These are phyloP conservation scores for Wallacemonas sp. DNA, from an alignment of 208 protist genomes.

Conservation along the genomic window DNA sequence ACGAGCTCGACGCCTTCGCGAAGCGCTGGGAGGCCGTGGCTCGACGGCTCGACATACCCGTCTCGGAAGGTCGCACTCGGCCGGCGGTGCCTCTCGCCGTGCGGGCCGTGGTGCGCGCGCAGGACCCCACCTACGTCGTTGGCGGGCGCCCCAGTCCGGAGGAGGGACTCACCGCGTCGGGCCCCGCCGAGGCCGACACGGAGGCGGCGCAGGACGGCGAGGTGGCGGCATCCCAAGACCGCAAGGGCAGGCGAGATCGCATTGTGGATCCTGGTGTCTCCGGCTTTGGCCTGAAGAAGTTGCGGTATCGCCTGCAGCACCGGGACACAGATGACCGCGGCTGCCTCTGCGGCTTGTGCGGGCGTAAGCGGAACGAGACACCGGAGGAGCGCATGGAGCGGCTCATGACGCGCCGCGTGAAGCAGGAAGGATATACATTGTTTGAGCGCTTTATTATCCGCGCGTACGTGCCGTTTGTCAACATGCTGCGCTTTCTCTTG, in stretches of 20 bases:
- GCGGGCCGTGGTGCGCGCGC: conserved; percentile 31
- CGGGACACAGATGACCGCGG: conserved; percentile 15
- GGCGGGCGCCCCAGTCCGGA: background rate
- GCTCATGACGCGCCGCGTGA: conserved; percentile 29
- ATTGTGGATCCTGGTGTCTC: conserved; percentile 21
- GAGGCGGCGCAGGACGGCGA: background rate
- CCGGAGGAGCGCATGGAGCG: conserved; percentile 34
- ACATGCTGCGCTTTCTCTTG: conserved; percentile 23
- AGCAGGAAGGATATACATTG: conserved; percentile 39
- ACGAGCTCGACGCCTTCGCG: conserved; percentile 21
- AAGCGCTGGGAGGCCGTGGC: conserved; percentile 23
- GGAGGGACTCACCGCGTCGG: background rate
- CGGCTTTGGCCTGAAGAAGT: conserved; percentile 30
- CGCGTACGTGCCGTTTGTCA: conserved; percentile 21
- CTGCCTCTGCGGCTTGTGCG: conserved; percentile 34
- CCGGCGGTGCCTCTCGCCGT: conserved; percentile 24
- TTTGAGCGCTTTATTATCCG: conserved; percentile 38
- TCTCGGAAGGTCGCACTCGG: conserved; percentile 16
- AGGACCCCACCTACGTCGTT: conserved; percentile 33
- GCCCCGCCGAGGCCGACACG: background rate
- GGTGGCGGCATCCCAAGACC: background rate
- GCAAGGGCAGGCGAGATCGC: background rate
- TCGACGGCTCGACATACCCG: conserved; percentile 12
- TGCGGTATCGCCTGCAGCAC: conserved; percentile 30
- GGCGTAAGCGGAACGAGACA: conserved; percentile 26